Evolutionary conservation across 176 grass and related monocot genomes (phyloP).

Genomic region (Poa annua): DNA sequence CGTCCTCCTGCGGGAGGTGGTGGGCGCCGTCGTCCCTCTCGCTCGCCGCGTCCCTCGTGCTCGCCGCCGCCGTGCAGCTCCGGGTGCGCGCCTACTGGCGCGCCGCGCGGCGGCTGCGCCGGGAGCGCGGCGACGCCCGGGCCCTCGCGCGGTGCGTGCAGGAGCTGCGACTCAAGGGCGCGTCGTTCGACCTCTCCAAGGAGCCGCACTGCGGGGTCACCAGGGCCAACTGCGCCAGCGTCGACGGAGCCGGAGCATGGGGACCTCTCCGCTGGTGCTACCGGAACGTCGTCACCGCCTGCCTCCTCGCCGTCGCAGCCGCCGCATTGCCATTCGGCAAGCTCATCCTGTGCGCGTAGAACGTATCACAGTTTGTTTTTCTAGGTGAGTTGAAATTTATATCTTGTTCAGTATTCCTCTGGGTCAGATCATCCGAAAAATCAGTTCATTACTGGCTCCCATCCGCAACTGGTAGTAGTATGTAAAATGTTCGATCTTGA

Average conservation of each 20-base stretch:
- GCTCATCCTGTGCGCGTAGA: conserved; percentile 69
- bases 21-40: conserved; percentile 76
- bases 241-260: conserved; percentile 61
- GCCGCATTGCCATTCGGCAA: conserved; percentile 57
- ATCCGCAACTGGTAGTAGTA: not conserved
- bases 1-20: conserved; percentile 57
- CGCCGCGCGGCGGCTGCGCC: conserved; percentile 51
- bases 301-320: conserved; percentile 63
- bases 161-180: conserved; percentile 82
- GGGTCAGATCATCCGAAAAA: not conserved
- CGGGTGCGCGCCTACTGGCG: conserved; percentile 71
- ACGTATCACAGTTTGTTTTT: not conserved
- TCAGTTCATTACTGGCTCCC: not conserved
- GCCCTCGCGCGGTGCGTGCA: conserved; percentile 68
- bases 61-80: conserved; percentile 69
- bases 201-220: conserved; percentile 71
- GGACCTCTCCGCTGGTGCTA: conserved; percentile 72
- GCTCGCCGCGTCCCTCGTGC: conserved; percentile 66
- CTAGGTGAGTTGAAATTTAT: not conserved
- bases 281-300: conserved; percentile 65
- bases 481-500: not conserved
- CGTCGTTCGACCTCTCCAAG: conserved; percentile 81
- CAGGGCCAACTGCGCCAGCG: conserved; percentile 76
- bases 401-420: not conserved
- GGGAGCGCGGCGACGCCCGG: conserved; percentile 68